phyloP scores from a whole-genome alignment of 176 grass and related monocot species.

The Cocos nucifera region DNA sequence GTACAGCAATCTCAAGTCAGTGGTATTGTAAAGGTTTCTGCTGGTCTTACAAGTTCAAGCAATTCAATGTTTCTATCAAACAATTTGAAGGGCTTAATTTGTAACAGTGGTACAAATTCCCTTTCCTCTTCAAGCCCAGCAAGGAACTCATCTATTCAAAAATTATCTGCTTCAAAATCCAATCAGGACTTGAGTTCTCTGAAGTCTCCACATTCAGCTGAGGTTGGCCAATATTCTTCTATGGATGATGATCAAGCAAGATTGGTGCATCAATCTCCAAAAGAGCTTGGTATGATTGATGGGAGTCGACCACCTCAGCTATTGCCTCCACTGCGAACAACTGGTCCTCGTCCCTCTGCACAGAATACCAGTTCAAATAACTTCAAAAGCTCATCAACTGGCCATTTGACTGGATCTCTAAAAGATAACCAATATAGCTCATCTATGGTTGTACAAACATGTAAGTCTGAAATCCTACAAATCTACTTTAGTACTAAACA shows the following conservation, averaged over 20 bases:
- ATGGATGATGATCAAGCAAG: neutral
- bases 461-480: slow-evolving; percentile 13
- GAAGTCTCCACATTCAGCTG: slow-evolving; percentile 8
- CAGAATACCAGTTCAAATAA: slow-evolving; percentile 26
- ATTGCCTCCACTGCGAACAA: slow-evolving; percentile 24
- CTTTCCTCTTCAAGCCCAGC: slow-evolving; percentile 38
- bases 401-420: slow-evolving; percentile 30
- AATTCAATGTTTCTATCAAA: slow-evolving; percentile 24
- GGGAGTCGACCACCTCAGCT: slow-evolving; percentile 33
- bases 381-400: slow-evolving; percentile 20
- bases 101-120: slow-evolving; percentile 9
- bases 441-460: slow-evolving; percentile 6
- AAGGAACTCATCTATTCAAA: slow-evolving; percentile 33
- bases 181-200: slow-evolving; percentile 48
- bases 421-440: slow-evolving; percentile 26
- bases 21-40: slow-evolving; percentile 24
- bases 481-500: slow-evolving; percentile 3
- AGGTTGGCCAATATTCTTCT: slow-evolving; percentile 4
- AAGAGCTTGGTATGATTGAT: slow-evolving; percentile 33
- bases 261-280: slow-evolving; percentile 17
- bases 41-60: slow-evolving; percentile 22
- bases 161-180: slow-evolving; percentile 42
- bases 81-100: slow-evolving; percentile 40
- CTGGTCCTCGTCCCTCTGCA: slow-evolving; percentile 19
- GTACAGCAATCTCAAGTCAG: slow-evolving; percentile 29